Base-by-base conservation (phyloP, 176 grass and related monocot genomes). In the Oryza nivara region DNA sequence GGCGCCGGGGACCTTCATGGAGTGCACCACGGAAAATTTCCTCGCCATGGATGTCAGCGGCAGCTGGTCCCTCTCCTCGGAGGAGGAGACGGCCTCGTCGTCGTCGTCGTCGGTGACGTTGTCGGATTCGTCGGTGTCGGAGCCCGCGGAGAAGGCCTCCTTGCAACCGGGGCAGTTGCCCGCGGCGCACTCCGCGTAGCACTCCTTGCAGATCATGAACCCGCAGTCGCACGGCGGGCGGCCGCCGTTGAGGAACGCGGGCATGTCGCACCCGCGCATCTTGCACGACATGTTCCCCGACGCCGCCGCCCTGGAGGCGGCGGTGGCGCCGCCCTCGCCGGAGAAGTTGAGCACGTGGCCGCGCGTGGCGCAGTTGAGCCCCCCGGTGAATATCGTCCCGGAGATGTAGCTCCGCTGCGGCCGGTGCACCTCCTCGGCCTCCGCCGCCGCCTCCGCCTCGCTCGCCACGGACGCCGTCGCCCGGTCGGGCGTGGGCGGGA, bases 351-450 rank as follows among this genome's bases (percentile, higher is more conserved):
- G 82, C 70, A 99, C 86, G 80, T 96, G 96, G 73, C 87, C 93
- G 11, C 88, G 91, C 71, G 96, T 99, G 20, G 86, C 74, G 78
- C 92, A 87, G 74, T 99, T 99, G 19, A 99, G 90, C 14, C 96
- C 96, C 28, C 96, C 96, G 68, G 96, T 99, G 89, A 99, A 99
- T 87, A 99, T 92, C 43, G 93, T 96, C 6, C 89, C 91, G 0
- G 93, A 92, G 77, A 96, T 92, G 81, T 90, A 98, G 85, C 96
- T 95, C 88, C 87, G 48, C 68, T 92, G 84, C 32, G 84, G 38
- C 4, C 20, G 78, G 5, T 19, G 51, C 17, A 73, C 78, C 77
- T 82, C 84, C 23, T 91, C 86, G 11, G 56, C 77, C 1, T 43
- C 49, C 13, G 7, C 25, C 6, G 56, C 64, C 7, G 6, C 68